phyloP scores from a whole-genome alignment of 1,284 basidiomycete genomes.

The Cryptococcus maquisensis region DNA sequence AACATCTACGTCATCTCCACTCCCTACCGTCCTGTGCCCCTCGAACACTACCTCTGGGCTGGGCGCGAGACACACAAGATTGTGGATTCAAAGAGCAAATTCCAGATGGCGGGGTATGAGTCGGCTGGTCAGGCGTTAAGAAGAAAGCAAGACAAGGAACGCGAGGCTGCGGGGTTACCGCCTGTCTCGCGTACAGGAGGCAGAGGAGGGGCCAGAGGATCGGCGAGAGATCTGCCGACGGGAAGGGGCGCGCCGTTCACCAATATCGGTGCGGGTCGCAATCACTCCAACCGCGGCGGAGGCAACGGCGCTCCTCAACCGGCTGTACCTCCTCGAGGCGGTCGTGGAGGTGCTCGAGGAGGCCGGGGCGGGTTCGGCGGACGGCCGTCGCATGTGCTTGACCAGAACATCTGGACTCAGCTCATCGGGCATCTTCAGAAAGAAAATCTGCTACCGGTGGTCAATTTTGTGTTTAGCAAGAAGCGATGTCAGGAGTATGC shows the following conservation, averaged over 20 bases:
- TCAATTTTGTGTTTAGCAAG: conserved; percentile 97
- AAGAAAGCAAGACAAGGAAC: conserved; percentile 95
- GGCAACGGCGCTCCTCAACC: conserved; percentile 36
- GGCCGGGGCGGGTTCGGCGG: conserved; percentile 54
- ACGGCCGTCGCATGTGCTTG: conserved; percentile 64
- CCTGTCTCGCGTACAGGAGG: conserved; percentile 76
- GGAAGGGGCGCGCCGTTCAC: conserved; percentile 41
- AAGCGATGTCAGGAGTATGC: conserved; percentile 97
- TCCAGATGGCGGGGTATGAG: conserved; percentile 78
- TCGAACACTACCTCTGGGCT: conserved; percentile 96
- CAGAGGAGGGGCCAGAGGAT: conserved; percentile 59
- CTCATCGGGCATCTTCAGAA: conserved; percentile 83
- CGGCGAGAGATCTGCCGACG: conserved; percentile 40
- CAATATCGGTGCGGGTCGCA: conserved; percentile 37
- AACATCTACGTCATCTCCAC: conserved; percentile 99
- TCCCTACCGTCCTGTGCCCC: conserved; percentile 88
- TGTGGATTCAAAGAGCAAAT: conserved; percentile 77
- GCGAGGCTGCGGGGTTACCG: conserved; percentile 84
- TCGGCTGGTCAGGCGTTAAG: conserved; percentile 81
- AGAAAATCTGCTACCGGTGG: conserved; percentile 81
- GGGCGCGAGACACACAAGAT: conserved; percentile 89
- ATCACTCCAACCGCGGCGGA: conserved; percentile 41
- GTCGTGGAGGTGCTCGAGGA: conserved; percentile 53
- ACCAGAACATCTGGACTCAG: conserved; percentile 92
- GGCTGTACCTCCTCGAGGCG: conserved; percentile 22